These are phyloP conservation scores for Colletotrichum destructivum DNA, from an alignment of 2,329 filamentous ascomycete genomes.

Conservation along the genomic window DNA sequence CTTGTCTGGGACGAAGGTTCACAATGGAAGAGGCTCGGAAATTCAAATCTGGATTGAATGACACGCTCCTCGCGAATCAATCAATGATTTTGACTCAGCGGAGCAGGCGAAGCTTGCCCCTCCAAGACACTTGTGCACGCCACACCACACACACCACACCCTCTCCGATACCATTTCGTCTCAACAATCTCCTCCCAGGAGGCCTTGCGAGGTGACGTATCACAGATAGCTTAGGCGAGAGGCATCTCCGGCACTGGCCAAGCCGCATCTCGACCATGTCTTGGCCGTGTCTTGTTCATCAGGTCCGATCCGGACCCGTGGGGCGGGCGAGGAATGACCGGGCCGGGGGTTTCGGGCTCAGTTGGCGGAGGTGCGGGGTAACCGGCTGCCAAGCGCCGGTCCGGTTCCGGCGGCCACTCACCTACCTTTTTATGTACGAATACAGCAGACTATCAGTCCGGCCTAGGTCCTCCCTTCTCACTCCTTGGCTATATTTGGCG, in stretches of 20 bases:
- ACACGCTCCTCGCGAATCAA: background rate
- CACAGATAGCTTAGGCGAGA: too few species aligned
- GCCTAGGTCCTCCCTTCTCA: too few species aligned
- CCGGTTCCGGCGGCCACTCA: background rate
- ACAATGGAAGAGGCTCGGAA: too few species aligned
- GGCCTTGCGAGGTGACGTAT: background rate
- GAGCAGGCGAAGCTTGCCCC: background rate
- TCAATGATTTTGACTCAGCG: too few species aligned
- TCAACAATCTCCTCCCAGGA: background rate
- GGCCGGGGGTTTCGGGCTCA: background rate
- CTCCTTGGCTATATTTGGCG: too few species aligned
- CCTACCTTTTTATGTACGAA: too few species aligned
- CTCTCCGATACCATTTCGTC: background rate
- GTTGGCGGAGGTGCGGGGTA: conserved; percentile 15
- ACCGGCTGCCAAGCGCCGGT: background rate
- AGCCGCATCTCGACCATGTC: background rate
- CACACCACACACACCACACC: background rate
- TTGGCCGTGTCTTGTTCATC: background rate
- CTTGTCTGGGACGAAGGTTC: too few species aligned
- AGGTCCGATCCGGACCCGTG: background rate
- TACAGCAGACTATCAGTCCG: too few species aligned
- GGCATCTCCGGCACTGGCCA: background rate
- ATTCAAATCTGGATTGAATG: background rate
- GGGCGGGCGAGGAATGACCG: background rate
- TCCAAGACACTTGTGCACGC: background rate